Evolutionary conservation across 352 stramenopile genomes (phyloP), one percentile per base, ranked within the genome.

Genomic region (Pythium oligandrum): DNA sequence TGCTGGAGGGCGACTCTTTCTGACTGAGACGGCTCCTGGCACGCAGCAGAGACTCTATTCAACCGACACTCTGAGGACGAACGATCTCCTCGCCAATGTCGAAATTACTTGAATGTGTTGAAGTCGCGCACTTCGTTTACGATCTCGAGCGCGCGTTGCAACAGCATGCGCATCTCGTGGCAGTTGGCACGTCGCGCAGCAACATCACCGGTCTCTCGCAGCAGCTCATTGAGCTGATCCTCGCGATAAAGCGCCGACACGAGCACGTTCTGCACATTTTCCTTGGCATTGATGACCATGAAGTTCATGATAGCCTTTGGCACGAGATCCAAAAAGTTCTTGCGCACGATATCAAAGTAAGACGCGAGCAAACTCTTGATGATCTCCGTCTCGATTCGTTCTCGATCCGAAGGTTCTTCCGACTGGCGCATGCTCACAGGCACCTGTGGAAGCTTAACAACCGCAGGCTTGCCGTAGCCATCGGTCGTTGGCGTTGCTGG

Each of bases 251-350:
- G 74, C 52, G 96, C 90, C 39, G 86, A 95, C 12, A 99, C 94
- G 35, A 99, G 76, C 69, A 98, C 95, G 73, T 98, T 98, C 71
- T 99, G 96, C 55, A 99, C 85, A 44, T 97, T 97, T 63, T 99
- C 94, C 69, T 98, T 98, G 37, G 96, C 83, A 66, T 94, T 64
- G 31, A 85, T 86, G 32, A 97, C 86, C 86, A 99, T 92, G 65
- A 99, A 98, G 78, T 93, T 97, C 96, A 99, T 99, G 66, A 99
- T 98, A n/a, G 96, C 96, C 76, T 99, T 99, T 4, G 97, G 97
- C 40, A 99, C 96, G 63, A 99, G 79, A 66, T 99, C 97, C 63
- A 98, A 83, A 70, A 99, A 99, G 71, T 98, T 98, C 83, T 98
- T 98, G 47, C 94, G 81, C 44, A 99, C 97, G 61, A 99, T 99